These are phyloP conservation scores for Monosporascus cannonballus DNA, from an alignment of 2,329 filamentous ascomycete species.

Conservation along the genomic window DNA sequence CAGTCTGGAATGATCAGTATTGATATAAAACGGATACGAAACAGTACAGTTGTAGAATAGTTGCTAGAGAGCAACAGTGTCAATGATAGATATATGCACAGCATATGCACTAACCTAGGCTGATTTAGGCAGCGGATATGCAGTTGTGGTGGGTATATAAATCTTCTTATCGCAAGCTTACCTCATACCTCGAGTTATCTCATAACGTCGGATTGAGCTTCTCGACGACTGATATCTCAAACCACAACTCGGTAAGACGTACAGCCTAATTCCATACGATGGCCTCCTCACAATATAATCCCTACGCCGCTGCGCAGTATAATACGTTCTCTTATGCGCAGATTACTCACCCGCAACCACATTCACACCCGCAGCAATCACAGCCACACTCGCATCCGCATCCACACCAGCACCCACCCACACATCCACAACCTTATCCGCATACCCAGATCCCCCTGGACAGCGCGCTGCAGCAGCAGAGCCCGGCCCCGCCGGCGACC, in stretches of 20 bases:
- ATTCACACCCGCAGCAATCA: background rate
- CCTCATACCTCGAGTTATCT: background rate
- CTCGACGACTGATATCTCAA: no score
- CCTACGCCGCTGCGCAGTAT: background rate
- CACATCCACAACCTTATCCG: slow-evolving; percentile 2
- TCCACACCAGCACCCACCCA: background rate
- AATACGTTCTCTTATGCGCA: background rate
- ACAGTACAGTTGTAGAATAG: no score
- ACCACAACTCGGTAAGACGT: no score
- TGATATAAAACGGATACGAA: no score
- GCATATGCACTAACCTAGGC: no score
- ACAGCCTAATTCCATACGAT: background rate
- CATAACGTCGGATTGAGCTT: background rate
- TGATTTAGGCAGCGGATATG: no score
- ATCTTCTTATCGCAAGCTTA: no score
- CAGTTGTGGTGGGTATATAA: no score
- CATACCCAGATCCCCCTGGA: background rate
- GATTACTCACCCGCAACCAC: background rate
- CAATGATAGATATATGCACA: no score
- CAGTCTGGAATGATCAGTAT: no score
- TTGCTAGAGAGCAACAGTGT: no score
- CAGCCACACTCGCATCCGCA: slow-evolving; percentile 7
- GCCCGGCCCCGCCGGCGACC: background rate
- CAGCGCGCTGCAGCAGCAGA: slow-evolving; percentile 2
- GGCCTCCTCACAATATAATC: background rate